Percentiles rank a stretch among this genome's conserved stretches.
These are phyloP conservation scores for Alternaria rosae DNA, from an alignment of 2,329 filamentous ascomycete genomes.

Conservation along the genomic window DNA sequence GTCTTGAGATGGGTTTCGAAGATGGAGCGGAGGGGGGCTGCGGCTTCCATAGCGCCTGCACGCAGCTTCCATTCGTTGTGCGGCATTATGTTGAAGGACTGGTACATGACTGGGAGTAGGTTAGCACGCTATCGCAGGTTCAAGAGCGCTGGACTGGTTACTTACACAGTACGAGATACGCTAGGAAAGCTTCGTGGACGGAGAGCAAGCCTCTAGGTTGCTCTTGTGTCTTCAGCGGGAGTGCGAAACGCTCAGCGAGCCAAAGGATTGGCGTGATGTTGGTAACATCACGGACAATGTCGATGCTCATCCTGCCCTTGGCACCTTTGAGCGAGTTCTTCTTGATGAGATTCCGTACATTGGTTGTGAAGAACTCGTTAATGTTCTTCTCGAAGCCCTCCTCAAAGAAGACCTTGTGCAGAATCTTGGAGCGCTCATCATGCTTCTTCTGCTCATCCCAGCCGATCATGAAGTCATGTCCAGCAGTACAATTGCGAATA, in stretches of 20 bases:
- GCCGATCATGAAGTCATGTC: conserved; percentile 64
- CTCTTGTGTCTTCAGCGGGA: conserved; percentile 70
- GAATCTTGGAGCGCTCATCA: conserved; percentile 47
- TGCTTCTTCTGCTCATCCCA: conserved; percentile 48
- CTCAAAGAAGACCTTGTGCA: conserved; percentile 66
- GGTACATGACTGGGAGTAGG: conserved; percentile 56
- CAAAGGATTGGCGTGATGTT: conserved; percentile 72
- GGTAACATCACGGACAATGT: conserved; percentile 70
- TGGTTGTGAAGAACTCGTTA: conserved; percentile 66
- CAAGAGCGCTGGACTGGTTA: background rate
- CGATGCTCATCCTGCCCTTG: conserved; percentile 56
- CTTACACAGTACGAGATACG: conserved; percentile 67
- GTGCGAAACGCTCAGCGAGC: conserved; percentile 68
- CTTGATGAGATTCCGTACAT: conserved; percentile 55
- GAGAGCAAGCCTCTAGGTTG: conserved; percentile 65
- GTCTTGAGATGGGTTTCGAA: conserved; percentile 70
- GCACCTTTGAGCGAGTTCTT: conserved; percentile 56
- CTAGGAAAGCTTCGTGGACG: conserved; percentile 56
- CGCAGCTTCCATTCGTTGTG: conserved; percentile 58
- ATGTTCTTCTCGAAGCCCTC: conserved; percentile 69
- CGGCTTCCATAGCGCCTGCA: conserved; percentile 55
- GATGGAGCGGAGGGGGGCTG: conserved; percentile 73
- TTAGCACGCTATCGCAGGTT: background rate
- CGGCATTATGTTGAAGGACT: conserved; percentile 62
- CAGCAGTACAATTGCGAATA: conserved; percentile 70